Evolutionary conservation across 352 stramenopile genomes (phyloP), one percentile per base, ranked within the genome.

Genomic region (Phytophthora rubi): DNA sequence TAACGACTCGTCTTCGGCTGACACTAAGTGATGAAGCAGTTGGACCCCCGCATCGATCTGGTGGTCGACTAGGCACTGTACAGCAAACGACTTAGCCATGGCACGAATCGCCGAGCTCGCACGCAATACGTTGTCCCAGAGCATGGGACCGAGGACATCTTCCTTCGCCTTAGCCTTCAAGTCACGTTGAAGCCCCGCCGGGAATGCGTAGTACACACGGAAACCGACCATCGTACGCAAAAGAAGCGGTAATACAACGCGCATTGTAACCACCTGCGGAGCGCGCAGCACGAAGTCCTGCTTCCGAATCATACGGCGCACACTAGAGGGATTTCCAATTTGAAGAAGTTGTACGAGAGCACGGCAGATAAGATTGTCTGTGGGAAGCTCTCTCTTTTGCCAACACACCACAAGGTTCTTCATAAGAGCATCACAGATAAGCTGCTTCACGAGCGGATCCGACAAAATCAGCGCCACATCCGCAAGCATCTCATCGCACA

Each of bases 331-430:
- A 44, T 94, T 94, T 1, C 89, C 89, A 44, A 96, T 80, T 59
- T 96, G 89, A 48, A 96, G 69, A 35, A 96, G 81, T 71, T 96
- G 87, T 7, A 96, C 86, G n/a, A 94, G 75, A 0, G 85, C 86
- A 47, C 86, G 81, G 39, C 86, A 94, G 1, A 91, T 80, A 13
- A 92, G 52, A 45, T 92, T 91, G 60, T 96, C 89, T 1, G 89
- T 96, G n/a, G 89, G 89, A 4, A 96, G 65, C 51, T 92, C 85
- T 58, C 81, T 75, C 59, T 69, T 80, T 33, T 91, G 81, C 77
- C 80, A 89, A 42, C 80, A 91, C 8, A 71, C 48, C 21, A 86
- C 71, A 3, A 96, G 58, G 4, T 83, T 87, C 57, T 90, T 88
- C 65, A 93, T 85, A 32, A 96, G 68, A 33, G 82, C 71, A 28